These are phyloP conservation scores for Colletotrichum tanaceti DNA, from an alignment of 2,329 filamentous ascomycete species.

Conservation along the genomic window DNA sequence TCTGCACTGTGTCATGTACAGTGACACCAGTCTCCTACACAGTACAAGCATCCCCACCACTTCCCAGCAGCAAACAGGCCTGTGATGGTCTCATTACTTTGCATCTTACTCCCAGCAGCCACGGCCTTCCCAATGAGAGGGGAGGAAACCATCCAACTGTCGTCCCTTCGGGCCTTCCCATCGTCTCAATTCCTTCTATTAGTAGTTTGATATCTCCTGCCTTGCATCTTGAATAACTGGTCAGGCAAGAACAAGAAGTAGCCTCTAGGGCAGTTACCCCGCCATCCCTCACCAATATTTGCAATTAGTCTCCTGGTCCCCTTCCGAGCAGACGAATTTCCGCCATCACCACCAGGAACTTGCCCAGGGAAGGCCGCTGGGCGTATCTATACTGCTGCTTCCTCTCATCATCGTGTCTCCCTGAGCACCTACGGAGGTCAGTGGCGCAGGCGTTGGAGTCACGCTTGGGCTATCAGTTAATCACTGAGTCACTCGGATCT, in stretches of 20 bases:
- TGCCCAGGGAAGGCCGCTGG: neutral
- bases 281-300: neutral
- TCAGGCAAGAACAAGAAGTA: too few species aligned
- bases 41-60: neutral
- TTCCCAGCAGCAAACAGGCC: conserved; percentile 1
- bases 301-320: neutral
- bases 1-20: neutral
- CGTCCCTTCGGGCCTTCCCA: accelerated
- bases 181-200: accelerated
- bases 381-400: neutral
- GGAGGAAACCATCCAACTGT: too few species aligned
- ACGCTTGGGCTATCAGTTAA: neutral
- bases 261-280: neutral
- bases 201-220: neutral
- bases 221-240: neutral
- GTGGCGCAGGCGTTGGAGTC: neutral
- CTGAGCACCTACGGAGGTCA: neutral
- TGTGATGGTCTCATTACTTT: neutral
- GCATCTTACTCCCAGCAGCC: neutral
- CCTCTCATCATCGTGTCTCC: too few species aligned
- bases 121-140: neutral
- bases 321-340: neutral
- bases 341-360: too few species aligned
- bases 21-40: neutral
- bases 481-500: neutral